Conservation (phyloP, 2,329 filamentous ascomycete genomes). For the Ceratocystis variospora region DNA sequence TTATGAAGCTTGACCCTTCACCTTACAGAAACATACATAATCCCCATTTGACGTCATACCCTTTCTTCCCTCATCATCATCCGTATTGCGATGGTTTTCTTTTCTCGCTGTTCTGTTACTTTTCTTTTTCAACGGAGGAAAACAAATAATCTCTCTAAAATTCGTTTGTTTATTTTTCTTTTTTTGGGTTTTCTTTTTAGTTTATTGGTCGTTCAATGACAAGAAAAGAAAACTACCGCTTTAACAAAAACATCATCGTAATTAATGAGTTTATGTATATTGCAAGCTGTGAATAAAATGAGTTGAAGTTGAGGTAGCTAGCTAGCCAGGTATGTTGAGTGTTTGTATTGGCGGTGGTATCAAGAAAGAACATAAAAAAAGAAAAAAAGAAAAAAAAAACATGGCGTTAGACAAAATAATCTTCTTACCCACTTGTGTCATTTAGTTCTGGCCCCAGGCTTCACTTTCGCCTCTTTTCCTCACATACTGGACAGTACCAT, state of each 20-base stretch:
- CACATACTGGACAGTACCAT: conserved; percentile 54
- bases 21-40: conserved; percentile 3
- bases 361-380: neutral
- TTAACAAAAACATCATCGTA: neutral
- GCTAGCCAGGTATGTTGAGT: neutral
- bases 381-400: neutral
- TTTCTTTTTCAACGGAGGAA: neutral
- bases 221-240: neutral
- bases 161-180: neutral
- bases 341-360: neutral
- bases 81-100: neutral
- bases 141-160: neutral
- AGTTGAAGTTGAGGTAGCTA: too few species aligned
- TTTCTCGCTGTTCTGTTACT: neutral
- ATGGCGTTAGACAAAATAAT: neutral
- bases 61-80: neutral
- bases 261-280: too few species aligned
- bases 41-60: neutral
- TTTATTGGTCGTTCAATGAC: conserved; percentile 1
- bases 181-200: neutral
- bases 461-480: conserved; percentile 36
- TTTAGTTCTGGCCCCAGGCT: neutral
- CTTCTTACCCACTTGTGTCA: neutral
- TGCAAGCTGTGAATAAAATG: too few species aligned
- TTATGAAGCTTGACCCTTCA: neutral